A percentile compares a stretch with the other conserved stretches of the same genome.
phyloP scores from a whole-genome alignment of 257 asterid species.

The Oldenlandia corymbosa region DNA sequence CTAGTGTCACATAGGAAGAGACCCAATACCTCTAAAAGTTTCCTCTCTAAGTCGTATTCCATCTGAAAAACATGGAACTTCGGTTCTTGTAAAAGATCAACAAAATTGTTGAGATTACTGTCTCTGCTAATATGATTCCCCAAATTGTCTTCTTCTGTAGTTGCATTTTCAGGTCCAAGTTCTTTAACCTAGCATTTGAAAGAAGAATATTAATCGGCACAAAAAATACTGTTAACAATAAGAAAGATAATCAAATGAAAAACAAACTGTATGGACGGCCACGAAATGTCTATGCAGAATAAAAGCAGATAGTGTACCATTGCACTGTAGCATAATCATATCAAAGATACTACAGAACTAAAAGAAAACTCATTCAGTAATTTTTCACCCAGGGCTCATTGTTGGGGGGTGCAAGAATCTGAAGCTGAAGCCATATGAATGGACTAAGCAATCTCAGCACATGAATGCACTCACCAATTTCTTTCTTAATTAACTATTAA shows the following conservation, averaged over 20 bases:
- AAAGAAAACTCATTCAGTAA: background rate
- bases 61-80: slow-evolving; percentile 52
- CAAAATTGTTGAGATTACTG: slow-evolving; percentile 33
- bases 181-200: slow-evolving; percentile 40
- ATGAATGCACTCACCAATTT: background rate
- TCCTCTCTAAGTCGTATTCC: slow-evolving; percentile 56
- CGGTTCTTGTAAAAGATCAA: slow-evolving; percentile 50
- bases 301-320: background rate
- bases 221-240: background rate
- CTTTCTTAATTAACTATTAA: background rate
- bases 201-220: slow-evolving; percentile 12
- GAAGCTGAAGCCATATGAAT: background rate
- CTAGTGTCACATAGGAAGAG: no score
- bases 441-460: background rate
- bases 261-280: background rate
- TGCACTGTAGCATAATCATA: background rate
- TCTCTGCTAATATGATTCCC: slow-evolving; percentile 32
- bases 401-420: background rate
- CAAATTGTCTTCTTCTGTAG: slow-evolving; percentile 28
- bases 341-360: background rate
- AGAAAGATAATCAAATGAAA: background rate
- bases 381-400: background rate
- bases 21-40: slow-evolving; percentile 42
- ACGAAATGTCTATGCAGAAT: background rate
- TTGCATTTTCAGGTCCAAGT: slow-evolving; percentile 34